These are phyloP conservation scores for Blastobotrys ciferrii DNA, from an alignment of 1,139 yeast species.

Conservation along the genomic window DNA sequence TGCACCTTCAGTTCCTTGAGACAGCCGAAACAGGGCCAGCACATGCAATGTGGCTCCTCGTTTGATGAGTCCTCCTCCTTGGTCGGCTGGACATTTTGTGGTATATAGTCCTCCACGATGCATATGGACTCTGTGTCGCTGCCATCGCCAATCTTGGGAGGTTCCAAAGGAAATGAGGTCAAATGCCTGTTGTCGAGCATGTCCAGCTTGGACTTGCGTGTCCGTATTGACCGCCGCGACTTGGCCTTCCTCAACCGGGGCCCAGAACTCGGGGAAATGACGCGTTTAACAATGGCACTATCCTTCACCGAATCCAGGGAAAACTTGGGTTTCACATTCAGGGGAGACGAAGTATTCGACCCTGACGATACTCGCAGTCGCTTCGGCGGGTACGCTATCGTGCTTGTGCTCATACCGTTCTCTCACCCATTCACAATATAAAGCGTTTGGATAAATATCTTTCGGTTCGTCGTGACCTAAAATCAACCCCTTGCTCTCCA, in stretches of 20 bases:
- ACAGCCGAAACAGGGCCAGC: conserved; percentile 5
- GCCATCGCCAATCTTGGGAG: conserved; percentile 28
- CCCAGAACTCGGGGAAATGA: neutral
- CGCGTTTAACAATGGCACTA: conserved; percentile 4
- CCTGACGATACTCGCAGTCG: conserved; percentile 6
- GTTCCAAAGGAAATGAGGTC: conserved; percentile 57
- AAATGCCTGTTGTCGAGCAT: conserved; percentile 58
- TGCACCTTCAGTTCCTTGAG: conserved; percentile 3
- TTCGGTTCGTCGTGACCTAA: neutral
- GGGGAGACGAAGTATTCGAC: neutral
- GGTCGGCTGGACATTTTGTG: conserved; percentile 11
- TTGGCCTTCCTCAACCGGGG: conserved; percentile 4
- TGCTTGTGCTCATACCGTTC: neutral
- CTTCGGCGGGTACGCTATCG: neutral
- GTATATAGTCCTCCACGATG: conserved; percentile 34
- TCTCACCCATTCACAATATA: neutral
- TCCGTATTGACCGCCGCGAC: conserved; percentile 19
- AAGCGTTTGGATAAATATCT: neutral
- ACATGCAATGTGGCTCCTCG: neutral
- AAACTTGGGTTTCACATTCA: conserved; percentile 1
- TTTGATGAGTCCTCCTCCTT: neutral
- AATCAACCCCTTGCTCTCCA: neutral
- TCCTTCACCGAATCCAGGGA: conserved; percentile 6
- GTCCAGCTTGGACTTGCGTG: conserved; percentile 53
- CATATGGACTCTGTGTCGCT: conserved; percentile 28